Conservation (phyloP, 306 rosid genomes). For the Leucaena leucocephala region DNA sequence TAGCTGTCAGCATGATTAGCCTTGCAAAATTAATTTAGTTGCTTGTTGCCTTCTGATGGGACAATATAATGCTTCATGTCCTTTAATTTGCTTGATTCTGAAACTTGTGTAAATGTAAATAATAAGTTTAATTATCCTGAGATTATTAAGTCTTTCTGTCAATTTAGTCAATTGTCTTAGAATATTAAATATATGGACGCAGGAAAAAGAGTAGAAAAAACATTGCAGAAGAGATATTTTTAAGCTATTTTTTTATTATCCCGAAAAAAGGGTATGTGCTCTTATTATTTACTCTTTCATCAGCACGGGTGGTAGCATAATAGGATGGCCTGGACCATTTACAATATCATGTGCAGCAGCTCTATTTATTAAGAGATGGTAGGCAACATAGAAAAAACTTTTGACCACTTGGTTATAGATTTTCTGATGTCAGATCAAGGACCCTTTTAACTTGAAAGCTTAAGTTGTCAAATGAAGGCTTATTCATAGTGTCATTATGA, state of each 20-base stretch:
- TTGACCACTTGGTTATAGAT: background rate
- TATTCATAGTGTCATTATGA: background rate
- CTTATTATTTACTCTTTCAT: background rate
- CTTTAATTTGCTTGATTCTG: background rate
- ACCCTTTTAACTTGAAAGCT: background rate
- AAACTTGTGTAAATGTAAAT: background rate
- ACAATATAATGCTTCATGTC: background rate
- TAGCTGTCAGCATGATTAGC: constrained; percentile 7
- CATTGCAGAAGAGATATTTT: background rate
- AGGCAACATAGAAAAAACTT: background rate
- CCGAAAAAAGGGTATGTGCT: background rate
- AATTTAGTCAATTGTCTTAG: background rate
- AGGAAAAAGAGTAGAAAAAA: too few species aligned
- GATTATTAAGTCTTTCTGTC: background rate
- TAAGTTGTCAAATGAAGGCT: background rate
- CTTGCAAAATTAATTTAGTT: constrained; percentile 18
- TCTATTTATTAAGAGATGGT: background rate
- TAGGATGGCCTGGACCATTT: background rate
- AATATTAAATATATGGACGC: background rate
- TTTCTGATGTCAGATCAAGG: background rate
- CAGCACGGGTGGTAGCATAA: background rate
- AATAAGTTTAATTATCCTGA: background rate
- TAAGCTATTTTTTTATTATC: background rate
- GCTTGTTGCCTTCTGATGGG: background rate
- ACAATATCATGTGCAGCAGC: background rate